Evolutionary conservation across 345 rosid species (phyloP).

Genomic region (Salix arbutifolia): DNA sequence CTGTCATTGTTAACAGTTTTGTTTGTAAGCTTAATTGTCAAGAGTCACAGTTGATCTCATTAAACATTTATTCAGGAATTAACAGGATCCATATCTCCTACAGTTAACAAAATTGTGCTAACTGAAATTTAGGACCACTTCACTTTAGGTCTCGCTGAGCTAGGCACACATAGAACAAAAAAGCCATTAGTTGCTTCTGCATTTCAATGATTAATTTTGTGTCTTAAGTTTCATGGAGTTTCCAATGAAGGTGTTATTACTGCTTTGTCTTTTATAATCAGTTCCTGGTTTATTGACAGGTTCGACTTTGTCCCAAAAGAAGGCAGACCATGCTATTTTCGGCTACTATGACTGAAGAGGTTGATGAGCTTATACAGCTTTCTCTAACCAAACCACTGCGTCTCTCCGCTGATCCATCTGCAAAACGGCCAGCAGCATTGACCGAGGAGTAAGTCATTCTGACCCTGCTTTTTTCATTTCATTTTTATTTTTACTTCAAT

Average conservation of each 20-base stretch:
- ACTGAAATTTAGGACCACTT: background rate
- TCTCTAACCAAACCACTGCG: conserved; percentile 93
- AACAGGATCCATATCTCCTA: background rate
- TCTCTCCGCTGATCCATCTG: conserved; percentile 90
- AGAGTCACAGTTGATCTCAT: background rate
- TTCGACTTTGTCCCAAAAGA: conserved; percentile 82
- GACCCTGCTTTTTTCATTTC: conserved; percentile 5
- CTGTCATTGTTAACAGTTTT: no score
- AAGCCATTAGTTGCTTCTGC: background rate
- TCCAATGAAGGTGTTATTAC: background rate
- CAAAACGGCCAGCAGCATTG: conserved; percentile 81
- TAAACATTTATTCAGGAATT: background rate
- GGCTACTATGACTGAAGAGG: conserved; percentile 97
- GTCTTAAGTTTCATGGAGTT: background rate
- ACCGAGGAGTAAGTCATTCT: conserved; percentile 68
- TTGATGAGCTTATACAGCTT: conserved; percentile 81
- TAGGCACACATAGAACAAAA: background rate
- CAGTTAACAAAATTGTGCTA: background rate
- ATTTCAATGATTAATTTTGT: background rate
- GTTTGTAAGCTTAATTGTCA: no score
- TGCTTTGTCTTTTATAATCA: background rate
- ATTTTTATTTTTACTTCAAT: background rate
- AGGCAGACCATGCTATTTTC: conserved; percentile 97
- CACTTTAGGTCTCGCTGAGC: background rate
- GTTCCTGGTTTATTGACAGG: conserved; percentile 39